These are phyloP conservation scores for Cladobotryum mycophilum DNA, from an alignment of 2,329 filamentous ascomycete genomes.

Conservation along the genomic window DNA sequence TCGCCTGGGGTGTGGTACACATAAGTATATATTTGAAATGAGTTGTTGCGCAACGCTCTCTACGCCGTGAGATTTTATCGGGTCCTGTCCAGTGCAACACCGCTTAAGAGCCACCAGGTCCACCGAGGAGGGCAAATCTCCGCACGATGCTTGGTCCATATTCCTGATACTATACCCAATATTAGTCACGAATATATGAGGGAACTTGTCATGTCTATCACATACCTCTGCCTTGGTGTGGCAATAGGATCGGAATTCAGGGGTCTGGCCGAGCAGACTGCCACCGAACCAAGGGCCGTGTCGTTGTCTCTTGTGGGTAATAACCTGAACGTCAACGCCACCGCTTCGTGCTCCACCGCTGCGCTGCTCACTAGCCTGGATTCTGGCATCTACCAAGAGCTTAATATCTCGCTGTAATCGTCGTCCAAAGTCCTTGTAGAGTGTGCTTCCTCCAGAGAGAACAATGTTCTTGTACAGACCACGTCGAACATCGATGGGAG, in stretches of 20 bases:
- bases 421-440: slow-evolving; percentile 98
- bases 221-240: slow-evolving; percentile 77
- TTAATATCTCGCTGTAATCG: slow-evolving; percentile 95
- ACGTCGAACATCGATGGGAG: slow-evolving; percentile 92
- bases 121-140: slow-evolving; percentile 88
- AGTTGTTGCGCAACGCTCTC: background rate
- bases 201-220: background rate
- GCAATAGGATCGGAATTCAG: slow-evolving; percentile 97
- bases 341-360: slow-evolving; percentile 91
- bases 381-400: slow-evolving; percentile 87
- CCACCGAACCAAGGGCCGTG: slow-evolving; percentile 99
- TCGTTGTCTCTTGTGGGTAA: slow-evolving; percentile 93
- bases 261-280: slow-evolving; percentile 90
- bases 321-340: slow-evolving; percentile 92
- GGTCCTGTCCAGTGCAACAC: background rate
- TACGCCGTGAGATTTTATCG: background rate
- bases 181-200: slow-evolving; percentile 16
- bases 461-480: slow-evolving; percentile 99
- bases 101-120: slow-evolving; percentile 70
- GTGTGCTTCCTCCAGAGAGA: slow-evolving; percentile 87
- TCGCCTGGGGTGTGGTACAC: slow-evolving; percentile 1
- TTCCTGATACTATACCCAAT: slow-evolving; percentile 70
- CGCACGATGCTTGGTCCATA: slow-evolving; percentile 93
- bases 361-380: slow-evolving; percentile 82
- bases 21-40: slow-evolving; percentile 1